Evolutionary conservation across 2,329 filamentous ascomycete genomes (phyloP).

Genomic region (Thielaviopsis punctulata): DNA sequence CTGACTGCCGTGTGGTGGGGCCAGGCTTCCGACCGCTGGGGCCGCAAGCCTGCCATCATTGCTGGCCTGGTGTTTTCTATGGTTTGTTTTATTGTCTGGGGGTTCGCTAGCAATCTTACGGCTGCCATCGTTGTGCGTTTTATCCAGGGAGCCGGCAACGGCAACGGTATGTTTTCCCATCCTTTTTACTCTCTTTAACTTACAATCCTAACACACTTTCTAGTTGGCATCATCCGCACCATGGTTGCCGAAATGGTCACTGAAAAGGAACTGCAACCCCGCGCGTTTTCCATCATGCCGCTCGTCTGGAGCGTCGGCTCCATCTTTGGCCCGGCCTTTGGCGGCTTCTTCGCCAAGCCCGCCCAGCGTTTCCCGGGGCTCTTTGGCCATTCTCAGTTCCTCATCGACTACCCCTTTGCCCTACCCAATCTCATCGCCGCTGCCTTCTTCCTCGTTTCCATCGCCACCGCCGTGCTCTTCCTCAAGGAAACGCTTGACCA

Average conservation of each 20-base stretch:
- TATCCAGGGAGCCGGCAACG: slow-evolving; percentile 70
- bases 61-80: slow-evolving; percentile 61
- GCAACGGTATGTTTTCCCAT: slow-evolving; percentile 42
- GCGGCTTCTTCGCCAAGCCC: slow-evolving; percentile 52
- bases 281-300: slow-evolving; percentile 60
- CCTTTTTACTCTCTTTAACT: not conserved
- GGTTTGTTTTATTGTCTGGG: slow-evolving; percentile 65
- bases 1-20: slow-evolving; percentile 60
- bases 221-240: slow-evolving; percentile 55
- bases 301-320: slow-evolving; percentile 61
- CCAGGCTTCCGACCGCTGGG: slow-evolving; percentile 57
- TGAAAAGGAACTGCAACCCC: slow-evolving; percentile 45
- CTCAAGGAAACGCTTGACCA: slow-evolving; percentile 54
- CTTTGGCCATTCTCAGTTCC: slow-evolving; percentile 30
- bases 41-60: slow-evolving; percentile 69
- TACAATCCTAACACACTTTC: slow-evolving; percentile 1
- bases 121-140: slow-evolving; percentile 68
- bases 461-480: slow-evolving; percentile 28
- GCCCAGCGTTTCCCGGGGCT: slow-evolving; percentile 40
- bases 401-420: slow-evolving; percentile 34
- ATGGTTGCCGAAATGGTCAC: slow-evolving; percentile 64
- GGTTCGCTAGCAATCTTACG: slow-evolving; percentile 58
- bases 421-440: slow-evolving; percentile 36
- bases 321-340: slow-evolving; percentile 52
- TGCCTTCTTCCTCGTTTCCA: slow-evolving; percentile 27